Evolutionary conservation across 2,329 filamentous ascomycete species (phyloP).

Genomic region (Fusarium camptoceras): DNA sequence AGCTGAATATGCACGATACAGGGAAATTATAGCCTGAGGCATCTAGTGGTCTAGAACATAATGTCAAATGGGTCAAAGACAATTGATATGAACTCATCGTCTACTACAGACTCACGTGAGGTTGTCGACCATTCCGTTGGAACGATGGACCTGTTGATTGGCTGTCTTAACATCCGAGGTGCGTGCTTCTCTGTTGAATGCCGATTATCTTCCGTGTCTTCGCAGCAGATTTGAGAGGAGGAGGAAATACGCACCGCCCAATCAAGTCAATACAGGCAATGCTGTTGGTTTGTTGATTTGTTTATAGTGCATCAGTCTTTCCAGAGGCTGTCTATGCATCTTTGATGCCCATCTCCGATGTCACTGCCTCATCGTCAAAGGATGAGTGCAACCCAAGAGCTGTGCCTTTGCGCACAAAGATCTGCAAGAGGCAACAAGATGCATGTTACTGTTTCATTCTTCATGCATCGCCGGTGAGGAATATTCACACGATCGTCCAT

Average conservation of each 20-base stretch:
- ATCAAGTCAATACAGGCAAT: not conserved
- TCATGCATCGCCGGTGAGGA: not conserved
- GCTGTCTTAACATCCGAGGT: not conserved
- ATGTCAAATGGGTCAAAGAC: not conserved
- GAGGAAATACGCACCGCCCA: not conserved
- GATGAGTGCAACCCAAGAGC: not conserved
- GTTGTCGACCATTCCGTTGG: not conserved
- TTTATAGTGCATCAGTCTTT: not conserved
- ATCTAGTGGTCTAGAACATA: not conserved
- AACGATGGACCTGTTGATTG: not conserved
- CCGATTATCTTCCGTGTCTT: not conserved
- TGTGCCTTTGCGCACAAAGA: not conserved
- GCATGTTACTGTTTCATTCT: not conserved
- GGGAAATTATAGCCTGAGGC: not conserved
- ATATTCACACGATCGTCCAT: not conserved
- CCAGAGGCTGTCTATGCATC: not conserved
- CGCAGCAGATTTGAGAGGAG: not conserved
- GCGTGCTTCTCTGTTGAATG: not conserved
- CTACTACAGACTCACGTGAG: not conserved
- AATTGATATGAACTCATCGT: not conserved
- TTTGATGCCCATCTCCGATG: not conserved
- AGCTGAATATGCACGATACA: not conserved
- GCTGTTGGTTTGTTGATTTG: not conserved
- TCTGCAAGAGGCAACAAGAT: not conserved
- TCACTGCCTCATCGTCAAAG: not conserved